Base-by-base conservation (phyloP, 306 rosid species). In the Prunus mira region DNA sequence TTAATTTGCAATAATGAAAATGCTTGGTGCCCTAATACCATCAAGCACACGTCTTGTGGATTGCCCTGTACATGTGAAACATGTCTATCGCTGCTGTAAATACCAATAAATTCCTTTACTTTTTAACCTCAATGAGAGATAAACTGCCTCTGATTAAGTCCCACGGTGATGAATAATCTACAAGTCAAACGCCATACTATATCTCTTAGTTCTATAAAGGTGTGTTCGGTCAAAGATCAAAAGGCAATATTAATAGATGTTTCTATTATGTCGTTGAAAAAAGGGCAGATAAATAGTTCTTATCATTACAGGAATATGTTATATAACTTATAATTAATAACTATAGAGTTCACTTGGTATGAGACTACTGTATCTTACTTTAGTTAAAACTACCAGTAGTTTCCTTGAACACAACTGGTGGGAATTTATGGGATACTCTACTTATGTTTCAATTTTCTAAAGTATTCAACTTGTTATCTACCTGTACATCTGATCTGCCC, bases 391-490 rank as follows among this genome's bases (percentile, higher is more conserved):
- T 46, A 14, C 51, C 3, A 3, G 72, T 67, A 67, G 12, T 67
- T 43, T 24, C 7, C 6, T n/a, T 51, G 30, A 30, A 20, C 57
- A 13, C 20, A 46, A 32, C n/a, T 71, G 65, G 52, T 32, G 51
- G 5, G 34, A 71, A 55, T 71, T 17, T n/a, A 22, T 56, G 76
- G 51, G 66, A 9, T 72, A 72, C 38, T n/a, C 62, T 20, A 52
- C 27, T 1, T 24, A 57, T 41, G 11, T 34, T 18, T 71, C 64
- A 20, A 54, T 14, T 5, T n/a, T 32, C 8, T 56, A 13, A 41
- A 9, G 11, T 43, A 57, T 72, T 51, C 2, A 58, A 63, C 12
- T 69, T 12, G 51, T 24, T 66, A 3, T 62, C 24, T 32, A 38
- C 45, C 61, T 66, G 60, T 27, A 60, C 46, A 11, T 61, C 58